Percentiles rank a stretch among this genome's conserved stretches.
Evolutionary conservation across 1,139 yeast genomes (phyloP).

Genomic region (Geotrichum carabidarum): DNA sequence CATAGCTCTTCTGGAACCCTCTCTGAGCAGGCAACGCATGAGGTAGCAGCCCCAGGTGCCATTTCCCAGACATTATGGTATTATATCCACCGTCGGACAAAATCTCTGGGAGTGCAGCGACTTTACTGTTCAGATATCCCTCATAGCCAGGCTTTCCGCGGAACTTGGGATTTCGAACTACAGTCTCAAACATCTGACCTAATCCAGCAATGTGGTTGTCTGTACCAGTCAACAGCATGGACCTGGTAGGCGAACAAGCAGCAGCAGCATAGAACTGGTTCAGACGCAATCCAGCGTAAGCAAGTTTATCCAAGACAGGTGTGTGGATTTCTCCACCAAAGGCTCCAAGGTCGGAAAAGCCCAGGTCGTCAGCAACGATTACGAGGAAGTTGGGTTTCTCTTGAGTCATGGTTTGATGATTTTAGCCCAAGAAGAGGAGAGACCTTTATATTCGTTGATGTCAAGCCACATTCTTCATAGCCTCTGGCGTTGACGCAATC

Average conservation of each 20-base stretch:
- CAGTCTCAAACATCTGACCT: slow-evolving; percentile 56
- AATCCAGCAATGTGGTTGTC: slow-evolving; percentile 59
- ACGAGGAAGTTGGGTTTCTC: slow-evolving; percentile 44
- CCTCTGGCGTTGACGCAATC: neutral
- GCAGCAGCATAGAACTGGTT: slow-evolving; percentile 62
- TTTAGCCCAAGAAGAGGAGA: neutral
- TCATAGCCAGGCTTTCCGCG: slow-evolving; percentile 52
- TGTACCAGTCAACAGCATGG: slow-evolving; percentile 58
- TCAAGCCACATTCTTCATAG: slow-evolving; percentile 2
- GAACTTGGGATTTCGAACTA: slow-evolving; percentile 26
- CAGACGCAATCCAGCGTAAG: slow-evolving; percentile 45
- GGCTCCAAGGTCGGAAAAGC: slow-evolving; percentile 53
- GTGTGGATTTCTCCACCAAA: slow-evolving; percentile 59
- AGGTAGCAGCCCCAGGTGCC: slow-evolving; percentile 52
- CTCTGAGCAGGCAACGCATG: slow-evolving; percentile 50
- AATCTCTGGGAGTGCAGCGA: slow-evolving; percentile 52
- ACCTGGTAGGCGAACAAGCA: slow-evolving; percentile 61
- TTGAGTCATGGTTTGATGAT: neutral
- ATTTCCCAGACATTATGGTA: slow-evolving; percentile 52
- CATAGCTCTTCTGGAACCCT: slow-evolving; percentile 50
- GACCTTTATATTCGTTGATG: neutral
- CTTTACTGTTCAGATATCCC: slow-evolving; percentile 50
- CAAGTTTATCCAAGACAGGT: slow-evolving; percentile 48
- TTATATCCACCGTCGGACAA: slow-evolving; percentile 48
- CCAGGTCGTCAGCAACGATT: slow-evolving; percentile 59